phyloP scores from a whole-genome alignment of 164 flowering plant species.

The Annona squamosa region DNA sequence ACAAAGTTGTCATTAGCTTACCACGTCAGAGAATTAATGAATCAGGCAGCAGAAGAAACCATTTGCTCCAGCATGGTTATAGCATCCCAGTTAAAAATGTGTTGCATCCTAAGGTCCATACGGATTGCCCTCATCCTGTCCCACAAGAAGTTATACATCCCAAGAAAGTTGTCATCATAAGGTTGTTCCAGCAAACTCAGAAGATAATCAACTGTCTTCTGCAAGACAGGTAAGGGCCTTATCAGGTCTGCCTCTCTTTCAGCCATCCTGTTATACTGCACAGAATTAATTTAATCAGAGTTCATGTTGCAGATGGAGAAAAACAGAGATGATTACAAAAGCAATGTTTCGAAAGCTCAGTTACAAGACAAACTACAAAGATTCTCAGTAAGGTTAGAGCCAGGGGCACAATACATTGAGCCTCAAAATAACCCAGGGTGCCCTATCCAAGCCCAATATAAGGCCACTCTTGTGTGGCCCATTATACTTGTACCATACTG shows the following conservation, averaged over 20 bases:
- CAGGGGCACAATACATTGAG: not conserved
- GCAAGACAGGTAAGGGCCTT: constrained; percentile 86
- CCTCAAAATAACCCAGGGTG: not conserved
- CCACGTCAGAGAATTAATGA: not conserved
- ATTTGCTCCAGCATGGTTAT: constrained; percentile 94
- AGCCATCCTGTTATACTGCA: constrained; percentile 91
- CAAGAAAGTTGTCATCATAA: constrained; percentile 70
- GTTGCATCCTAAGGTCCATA: constrained; percentile 97
- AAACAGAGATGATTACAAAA: not conserved
- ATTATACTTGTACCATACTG: too few relatives aligned
- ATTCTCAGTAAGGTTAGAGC: not conserved
- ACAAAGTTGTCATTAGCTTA: not conserved
- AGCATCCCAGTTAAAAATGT: constrained; percentile 63
- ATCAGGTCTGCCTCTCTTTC: constrained; percentile 88
- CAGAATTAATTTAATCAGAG: constrained; percentile 18
- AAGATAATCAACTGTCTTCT: constrained; percentile 77
- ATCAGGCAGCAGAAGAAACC: constrained; percentile 39
- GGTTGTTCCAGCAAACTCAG: constrained; percentile 72
- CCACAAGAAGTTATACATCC: constrained; percentile 93
- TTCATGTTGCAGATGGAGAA: constrained; percentile 11
- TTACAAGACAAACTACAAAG: not conserved
- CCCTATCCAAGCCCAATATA: not conserved
- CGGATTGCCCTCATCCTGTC: constrained; percentile 96
- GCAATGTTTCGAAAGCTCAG: not conserved
- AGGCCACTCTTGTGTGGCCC: too few relatives aligned